Base-by-base conservation (phyloP, 1,284 basidiomycete genomes). In the Dichomitus squalens region DNA sequence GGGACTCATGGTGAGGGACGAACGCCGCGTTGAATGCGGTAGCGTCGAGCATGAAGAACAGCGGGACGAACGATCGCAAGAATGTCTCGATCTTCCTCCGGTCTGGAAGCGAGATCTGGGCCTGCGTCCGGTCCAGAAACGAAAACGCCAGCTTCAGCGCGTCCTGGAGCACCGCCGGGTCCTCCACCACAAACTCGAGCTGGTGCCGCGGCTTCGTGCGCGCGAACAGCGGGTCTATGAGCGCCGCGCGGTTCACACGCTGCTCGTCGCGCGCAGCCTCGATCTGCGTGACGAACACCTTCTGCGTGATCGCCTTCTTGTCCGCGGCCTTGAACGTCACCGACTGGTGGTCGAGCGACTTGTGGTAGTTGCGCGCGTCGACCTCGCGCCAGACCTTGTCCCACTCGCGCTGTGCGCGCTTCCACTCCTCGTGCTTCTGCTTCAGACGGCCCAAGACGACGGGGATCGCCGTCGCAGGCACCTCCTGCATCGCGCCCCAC, bases 331-430 rank as follows among this genome's bases (percentile, higher is more conserved):
- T 96, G 85, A 96, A 97, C 58, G 86, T 85, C 67, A 96, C 90
- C 14, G 88, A 92, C 72, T 97, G 95, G 72, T 97, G 94, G 72
- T 98, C 96, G 63, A 98, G 81, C 47, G 90, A 91, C 79, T 95
- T 96, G 74, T 87, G 85, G 72, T 93, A 98, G 76, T 98, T 98
- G 64, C 92, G 82, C 39, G 92, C 92, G 69, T 98, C 96, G 21
- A 98, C 93, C 77, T 98, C 96, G 53, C 96, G 81, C 97, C 96
- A 99, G 49, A 98, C 93, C 71, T 96, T 94, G 78, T 98, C 98
- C 97, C 97, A 99, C 75, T 98, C 97, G 60, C 95, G 78, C 73
- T 98, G 93, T n/a, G 95, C 96, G n/a, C 93, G 84, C 75, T 96
- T 97, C 96, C 97, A 99, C 72, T 98, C 96, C 64, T 96, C 95